Percentiles rank a stretch among this genome's conserved stretches.
These are phyloP conservation scores for Populus pruinosa DNA, from an alignment of 345 rosid species.

Conservation along the genomic window DNA sequence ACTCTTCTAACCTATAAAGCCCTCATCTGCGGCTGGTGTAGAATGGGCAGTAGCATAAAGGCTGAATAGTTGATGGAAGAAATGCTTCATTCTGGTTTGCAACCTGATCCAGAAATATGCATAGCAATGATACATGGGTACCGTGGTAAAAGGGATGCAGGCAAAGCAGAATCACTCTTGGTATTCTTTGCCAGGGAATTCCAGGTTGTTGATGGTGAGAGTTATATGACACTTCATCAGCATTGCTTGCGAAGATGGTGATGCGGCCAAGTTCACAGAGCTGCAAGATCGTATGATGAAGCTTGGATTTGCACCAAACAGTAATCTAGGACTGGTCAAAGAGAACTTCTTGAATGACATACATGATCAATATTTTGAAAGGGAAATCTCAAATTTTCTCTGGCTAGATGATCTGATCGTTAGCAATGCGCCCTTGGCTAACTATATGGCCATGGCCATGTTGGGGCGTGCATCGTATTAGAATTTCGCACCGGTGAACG, in stretches of 20 bases:
- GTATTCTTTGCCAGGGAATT: constrained; percentile 55
- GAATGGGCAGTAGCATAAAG: constrained; percentile 37
- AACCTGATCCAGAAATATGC: constrained; percentile 55
- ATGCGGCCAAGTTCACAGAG: constrained; percentile 43
- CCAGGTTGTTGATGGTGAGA: constrained; percentile 49
- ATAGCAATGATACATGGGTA: constrained; percentile 48
- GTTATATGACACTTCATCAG: constrained; percentile 50
- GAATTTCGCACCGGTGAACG: neutral
- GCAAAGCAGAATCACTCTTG: constrained; percentile 57
- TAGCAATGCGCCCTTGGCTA: neutral
- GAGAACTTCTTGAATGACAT: constrained; percentile 4
- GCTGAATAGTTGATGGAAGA: constrained; percentile 60
- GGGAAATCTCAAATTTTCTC: neutral
- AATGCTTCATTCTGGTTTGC: constrained; percentile 51
- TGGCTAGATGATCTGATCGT: neutral
- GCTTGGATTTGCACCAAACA: constrained; percentile 64
- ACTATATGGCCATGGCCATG: neutral
- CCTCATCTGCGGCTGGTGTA: constrained; percentile 56
- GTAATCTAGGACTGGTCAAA: constrained; percentile 8
- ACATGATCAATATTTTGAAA: neutral
- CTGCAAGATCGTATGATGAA: constrained; percentile 63
- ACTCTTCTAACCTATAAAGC: constrained; percentile 39
- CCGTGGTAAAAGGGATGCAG: constrained; percentile 46
- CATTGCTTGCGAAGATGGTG: constrained; percentile 39
- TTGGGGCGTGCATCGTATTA: no score